phyloP scores from a whole-genome alignment of 2,329 filamentous ascomycete species.

The Myrmaecium sp. region DNA sequence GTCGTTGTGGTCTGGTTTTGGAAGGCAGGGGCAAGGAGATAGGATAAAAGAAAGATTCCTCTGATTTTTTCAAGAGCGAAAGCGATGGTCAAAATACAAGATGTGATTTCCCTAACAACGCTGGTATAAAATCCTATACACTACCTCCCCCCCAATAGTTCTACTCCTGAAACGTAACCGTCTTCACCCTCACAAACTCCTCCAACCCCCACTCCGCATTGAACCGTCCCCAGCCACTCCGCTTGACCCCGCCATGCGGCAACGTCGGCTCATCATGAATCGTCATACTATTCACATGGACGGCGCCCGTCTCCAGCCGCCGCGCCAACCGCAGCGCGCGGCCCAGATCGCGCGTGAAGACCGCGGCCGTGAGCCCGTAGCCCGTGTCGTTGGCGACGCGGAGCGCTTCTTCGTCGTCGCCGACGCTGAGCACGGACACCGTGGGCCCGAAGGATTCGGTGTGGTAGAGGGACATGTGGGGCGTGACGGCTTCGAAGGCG shows the following conservation, averaged over 20 bases:
- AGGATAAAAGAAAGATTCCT: constrained; percentile 1
- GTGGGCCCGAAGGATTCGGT: constrained; percentile 66
- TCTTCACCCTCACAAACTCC: constrained; percentile 28
- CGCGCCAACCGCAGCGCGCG: constrained; percentile 26
- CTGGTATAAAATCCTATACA: no score
- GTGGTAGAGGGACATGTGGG: constrained; percentile 58
- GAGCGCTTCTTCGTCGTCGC: constrained; percentile 55
- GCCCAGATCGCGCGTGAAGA: constrained; percentile 54
- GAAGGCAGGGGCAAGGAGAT: neutral
- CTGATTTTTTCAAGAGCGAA: no score
- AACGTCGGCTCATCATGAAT: constrained; percentile 31
- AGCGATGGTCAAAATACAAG: no score
- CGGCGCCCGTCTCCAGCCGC: constrained; percentile 38
- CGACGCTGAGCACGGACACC: constrained; percentile 48
- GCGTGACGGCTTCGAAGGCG: constrained; percentile 48
- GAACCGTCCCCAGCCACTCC: constrained; percentile 32
- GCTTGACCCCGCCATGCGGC: constrained; percentile 33
- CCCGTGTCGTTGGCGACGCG: constrained; percentile 65
- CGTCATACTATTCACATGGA: constrained; percentile 35
- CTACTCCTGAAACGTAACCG: constrained; percentile 22
- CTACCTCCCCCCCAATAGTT: no score
- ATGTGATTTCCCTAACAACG: no score
- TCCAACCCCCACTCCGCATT: constrained; percentile 28
- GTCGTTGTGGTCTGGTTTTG: neutral
- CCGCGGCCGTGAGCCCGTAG: constrained; percentile 53